These are phyloP conservation scores for Mrakia blollopis DNA, from an alignment of 768 basidiomycete species.

Conservation along the genomic window DNA sequence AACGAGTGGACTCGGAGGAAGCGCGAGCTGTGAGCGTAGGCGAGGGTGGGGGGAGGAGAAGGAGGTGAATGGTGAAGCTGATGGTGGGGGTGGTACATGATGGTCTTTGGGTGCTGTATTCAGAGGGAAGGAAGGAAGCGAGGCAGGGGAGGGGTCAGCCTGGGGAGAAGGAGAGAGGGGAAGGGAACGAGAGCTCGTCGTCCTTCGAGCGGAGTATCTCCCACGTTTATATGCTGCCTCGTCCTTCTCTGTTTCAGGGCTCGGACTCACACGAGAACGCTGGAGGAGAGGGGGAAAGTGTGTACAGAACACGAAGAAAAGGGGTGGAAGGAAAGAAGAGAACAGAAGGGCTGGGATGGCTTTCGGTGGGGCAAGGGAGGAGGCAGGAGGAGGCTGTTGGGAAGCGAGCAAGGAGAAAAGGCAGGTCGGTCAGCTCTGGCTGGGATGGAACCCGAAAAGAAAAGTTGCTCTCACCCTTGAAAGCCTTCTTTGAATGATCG, in stretches of 20 bases:
- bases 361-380: too few relatives aligned
- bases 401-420: too few relatives aligned
- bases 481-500: too few relatives aligned
- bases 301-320: too few relatives aligned
- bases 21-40: constrained; percentile 18
- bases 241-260: neutral
- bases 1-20: constrained; percentile 28
- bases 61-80: neutral
- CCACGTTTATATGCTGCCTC: neutral
- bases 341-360: too few relatives aligned
- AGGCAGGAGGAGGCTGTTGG: too few relatives aligned
- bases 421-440: too few relatives aligned
- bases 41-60: neutral
- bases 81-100: neutral
- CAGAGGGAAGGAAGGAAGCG: neutral
- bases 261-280: neutral
- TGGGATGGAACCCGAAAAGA: too few relatives aligned
- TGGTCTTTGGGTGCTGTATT: neutral
- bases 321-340: too few relatives aligned
- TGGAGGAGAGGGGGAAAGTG: too few relatives aligned
- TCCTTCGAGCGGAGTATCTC: neutral
- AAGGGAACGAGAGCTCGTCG: neutral
- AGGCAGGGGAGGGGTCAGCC: neutral
- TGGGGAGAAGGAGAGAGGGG: neutral
- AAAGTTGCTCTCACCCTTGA: too few relatives aligned